Percentiles rank a stretch among this genome's conserved stretches.
phyloP scores from a whole-genome alignment of 1,284 basidiomycete species.

The Ustilago trichophora region DNA sequence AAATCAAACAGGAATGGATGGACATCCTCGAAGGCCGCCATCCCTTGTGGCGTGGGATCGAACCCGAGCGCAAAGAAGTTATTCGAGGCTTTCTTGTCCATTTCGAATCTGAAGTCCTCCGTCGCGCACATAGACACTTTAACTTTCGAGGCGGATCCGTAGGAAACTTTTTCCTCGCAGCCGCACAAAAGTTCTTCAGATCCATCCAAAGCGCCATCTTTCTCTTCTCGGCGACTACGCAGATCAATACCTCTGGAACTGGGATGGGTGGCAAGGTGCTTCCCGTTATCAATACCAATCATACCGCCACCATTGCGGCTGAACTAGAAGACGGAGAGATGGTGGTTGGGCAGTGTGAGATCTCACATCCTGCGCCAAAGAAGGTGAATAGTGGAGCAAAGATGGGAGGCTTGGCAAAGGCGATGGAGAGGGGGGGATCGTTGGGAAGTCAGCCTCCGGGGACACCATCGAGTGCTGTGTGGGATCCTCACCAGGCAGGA shows the following conservation, averaged over 20 bases:
- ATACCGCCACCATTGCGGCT: constrained; percentile 96
- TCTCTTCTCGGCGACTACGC: constrained; percentile 90
- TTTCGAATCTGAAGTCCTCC: constrained; percentile 85
- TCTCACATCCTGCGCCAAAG: constrained; percentile 80
- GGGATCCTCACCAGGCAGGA: constrained; percentile 10
- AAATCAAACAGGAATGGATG: constrained; percentile 88
- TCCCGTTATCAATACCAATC: constrained; percentile 92
- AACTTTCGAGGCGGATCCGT: constrained; percentile 62
- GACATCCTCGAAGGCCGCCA: constrained; percentile 91
- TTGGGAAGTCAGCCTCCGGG: constrained; percentile 18
- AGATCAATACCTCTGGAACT: constrained; percentile 66
- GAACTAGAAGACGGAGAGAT: constrained; percentile 80
- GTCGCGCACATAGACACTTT: constrained; percentile 72
- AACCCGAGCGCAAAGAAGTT: constrained; percentile 88
- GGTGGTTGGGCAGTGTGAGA: constrained; percentile 94
- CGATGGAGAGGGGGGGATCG: constrained; percentile 1
- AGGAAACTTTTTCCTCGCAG: constrained; percentile 61
- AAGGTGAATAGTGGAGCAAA: not conserved
- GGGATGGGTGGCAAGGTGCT: constrained; percentile 74
- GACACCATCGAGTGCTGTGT: constrained; percentile 53
- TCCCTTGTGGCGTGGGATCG: constrained; percentile 84
- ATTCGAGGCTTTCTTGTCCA: constrained; percentile 78
- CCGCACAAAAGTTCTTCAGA: constrained; percentile 61
- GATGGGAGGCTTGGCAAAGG: not conserved
- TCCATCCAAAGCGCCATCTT: constrained; percentile 84